Percentiles rank a stretch among this genome's conserved stretches.
These are phyloP conservation scores for Yamadazyma kitorensis DNA, from an alignment of 805 yeast species.

Conservation along the genomic window DNA sequence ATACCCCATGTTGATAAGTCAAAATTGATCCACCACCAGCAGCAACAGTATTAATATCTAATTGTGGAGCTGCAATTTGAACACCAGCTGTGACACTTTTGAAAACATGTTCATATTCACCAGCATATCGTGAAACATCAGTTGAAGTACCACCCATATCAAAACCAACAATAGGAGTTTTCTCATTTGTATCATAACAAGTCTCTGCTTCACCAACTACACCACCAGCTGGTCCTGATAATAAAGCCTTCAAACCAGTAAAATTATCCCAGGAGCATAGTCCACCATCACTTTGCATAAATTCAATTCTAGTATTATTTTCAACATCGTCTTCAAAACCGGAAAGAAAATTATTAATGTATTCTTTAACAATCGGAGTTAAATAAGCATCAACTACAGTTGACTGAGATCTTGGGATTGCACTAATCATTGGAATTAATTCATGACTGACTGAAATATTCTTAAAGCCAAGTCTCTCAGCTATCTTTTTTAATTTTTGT, in stretches of 20 bases:
- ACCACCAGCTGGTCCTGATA: constrained; percentile 25
- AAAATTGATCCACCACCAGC: constrained; percentile 43
- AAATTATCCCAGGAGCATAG: constrained; percentile 16
- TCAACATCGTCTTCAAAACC: constrained; percentile 56
- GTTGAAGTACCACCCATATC: constrained; percentile 90
- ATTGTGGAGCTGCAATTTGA: constrained; percentile 58
- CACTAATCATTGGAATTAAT: constrained; percentile 76
- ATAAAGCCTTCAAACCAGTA: constrained; percentile 17
- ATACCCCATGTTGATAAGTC: constrained; percentile 31
- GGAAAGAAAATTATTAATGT: constrained; percentile 55
- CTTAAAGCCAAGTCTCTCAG: constrained; percentile 61
- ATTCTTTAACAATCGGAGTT: constrained; percentile 72
- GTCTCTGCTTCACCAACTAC: constrained; percentile 20
- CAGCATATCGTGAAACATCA: constrained; percentile 46
- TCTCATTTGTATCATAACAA: constrained; percentile 34
- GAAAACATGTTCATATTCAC: constrained; percentile 72
- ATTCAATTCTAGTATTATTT: constrained; percentile 19
- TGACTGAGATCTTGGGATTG: constrained; percentile 72
- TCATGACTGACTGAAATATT: constrained; percentile 68
- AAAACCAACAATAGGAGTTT: constrained; percentile 70
- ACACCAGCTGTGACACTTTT: constrained; percentile 84
- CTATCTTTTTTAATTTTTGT: constrained; percentile 36
- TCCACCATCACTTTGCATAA: constrained; percentile 22
- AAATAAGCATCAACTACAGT: constrained; percentile 80
- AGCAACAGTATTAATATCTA: constrained; percentile 41